Evolutionary conservation across 208 protist species (phyloP).

Genomic region (Strigomonas galati): DNA sequence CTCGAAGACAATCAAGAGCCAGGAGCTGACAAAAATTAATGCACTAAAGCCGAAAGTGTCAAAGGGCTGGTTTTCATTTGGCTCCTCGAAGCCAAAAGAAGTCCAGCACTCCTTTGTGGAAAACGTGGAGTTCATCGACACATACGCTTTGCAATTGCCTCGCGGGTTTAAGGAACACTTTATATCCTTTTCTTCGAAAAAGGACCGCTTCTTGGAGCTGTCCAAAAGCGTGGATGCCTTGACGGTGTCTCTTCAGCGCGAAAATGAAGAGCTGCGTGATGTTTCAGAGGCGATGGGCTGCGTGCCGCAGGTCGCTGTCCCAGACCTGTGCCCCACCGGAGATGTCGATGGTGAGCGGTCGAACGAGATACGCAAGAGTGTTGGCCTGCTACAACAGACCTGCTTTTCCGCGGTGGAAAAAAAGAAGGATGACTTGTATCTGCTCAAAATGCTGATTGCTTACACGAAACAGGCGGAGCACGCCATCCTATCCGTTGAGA

Average conservation of each 20-base stretch:
- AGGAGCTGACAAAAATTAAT: slow-evolving; percentile 20
- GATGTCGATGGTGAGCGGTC: background rate
- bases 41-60: slow-evolving; percentile 25
- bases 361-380: background rate
- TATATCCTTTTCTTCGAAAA: background rate
- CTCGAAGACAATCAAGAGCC: slow-evolving; percentile 17
- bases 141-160: background rate
- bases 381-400: background rate
- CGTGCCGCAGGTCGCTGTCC: background rate
- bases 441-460: background rate
- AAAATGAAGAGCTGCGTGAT: background rate
- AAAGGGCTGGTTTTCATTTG: slow-evolving; percentile 40
- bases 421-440: background rate
- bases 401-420: background rate
- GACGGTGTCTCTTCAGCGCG: background rate
- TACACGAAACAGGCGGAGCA: background rate
- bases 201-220: background rate
- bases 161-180: background rate
- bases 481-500: background rate
- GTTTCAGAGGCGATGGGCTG: background rate
- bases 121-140: slow-evolving; percentile 5
- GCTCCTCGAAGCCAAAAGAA: slow-evolving; percentile 7
- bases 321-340: background rate
- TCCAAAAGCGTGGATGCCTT: background rate
- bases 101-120: background rate